Percentiles rank a stretch among this genome's conserved stretches.
These are phyloP conservation scores for Leccinum incarnatum DNA, from an alignment of 768 basidiomycete species.

Conservation along the genomic window DNA sequence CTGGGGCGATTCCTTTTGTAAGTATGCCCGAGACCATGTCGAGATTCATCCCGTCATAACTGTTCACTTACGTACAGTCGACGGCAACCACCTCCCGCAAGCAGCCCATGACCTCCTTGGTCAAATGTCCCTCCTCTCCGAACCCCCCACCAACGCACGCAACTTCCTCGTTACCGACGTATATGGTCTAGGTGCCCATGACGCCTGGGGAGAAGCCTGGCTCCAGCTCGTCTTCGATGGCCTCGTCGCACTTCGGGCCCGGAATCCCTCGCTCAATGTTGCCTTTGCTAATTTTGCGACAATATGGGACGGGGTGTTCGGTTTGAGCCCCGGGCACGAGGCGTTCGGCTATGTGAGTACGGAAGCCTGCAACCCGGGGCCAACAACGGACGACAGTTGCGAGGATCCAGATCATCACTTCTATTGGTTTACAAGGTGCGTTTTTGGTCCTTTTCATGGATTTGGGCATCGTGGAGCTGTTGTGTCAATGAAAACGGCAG, in stretches of 20 bases:
- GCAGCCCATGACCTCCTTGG: conserved; percentile 43
- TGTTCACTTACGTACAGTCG: conserved; percentile 25
- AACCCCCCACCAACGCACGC: conserved; percentile 49
- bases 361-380: too few species aligned
- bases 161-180: conserved; percentile 49
- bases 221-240: conserved; percentile 46
- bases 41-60: background rate
- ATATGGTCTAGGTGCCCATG: conserved; percentile 45
- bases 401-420: conserved; percentile 36
- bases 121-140: conserved; percentile 46
- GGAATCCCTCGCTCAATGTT: background rate
- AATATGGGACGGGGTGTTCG: too few species aligned
- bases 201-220: conserved; percentile 44
- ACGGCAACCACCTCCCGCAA: conserved; percentile 45
- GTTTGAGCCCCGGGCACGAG: too few species aligned
- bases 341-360: too few species aligned
- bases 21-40: background rate
- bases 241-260: conserved; percentile 35
- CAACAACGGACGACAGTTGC: too few species aligned
- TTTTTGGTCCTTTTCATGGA: background rate
- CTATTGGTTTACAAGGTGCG: conserved; percentile 52
- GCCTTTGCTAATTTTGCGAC: too few species aligned
- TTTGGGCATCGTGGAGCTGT: background rate
- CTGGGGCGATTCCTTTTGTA: conserved; percentile 42
- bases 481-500: conserved; percentile 21